These are phyloP conservation scores for Corynascus novoguineensis DNA, from an alignment of 495 filamentous ascomycete genomes.

Conservation along the genomic window DNA sequence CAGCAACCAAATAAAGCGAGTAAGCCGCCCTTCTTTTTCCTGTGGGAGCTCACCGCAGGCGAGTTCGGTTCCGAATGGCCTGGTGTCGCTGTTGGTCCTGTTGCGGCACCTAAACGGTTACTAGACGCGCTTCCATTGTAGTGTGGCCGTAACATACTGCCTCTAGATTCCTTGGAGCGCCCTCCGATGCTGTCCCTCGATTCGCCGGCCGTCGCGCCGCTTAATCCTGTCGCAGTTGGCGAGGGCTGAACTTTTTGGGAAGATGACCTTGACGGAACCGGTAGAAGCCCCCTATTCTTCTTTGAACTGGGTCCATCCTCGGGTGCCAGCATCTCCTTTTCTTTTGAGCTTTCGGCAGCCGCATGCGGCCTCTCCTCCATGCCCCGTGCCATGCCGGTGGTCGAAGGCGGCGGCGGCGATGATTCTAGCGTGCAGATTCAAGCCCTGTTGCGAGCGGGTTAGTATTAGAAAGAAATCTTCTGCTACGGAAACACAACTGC, in stretches of 20 bases:
- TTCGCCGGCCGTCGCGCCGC: slow-evolving; percentile 59
- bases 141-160: slow-evolving; percentile 61
- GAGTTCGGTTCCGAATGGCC: slow-evolving; percentile 43
- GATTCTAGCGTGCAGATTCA: neutral
- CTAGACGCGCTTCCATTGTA: slow-evolving; percentile 63
- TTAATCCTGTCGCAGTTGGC: slow-evolving; percentile 56
- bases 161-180: slow-evolving; percentile 57
- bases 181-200: slow-evolving; percentile 55
- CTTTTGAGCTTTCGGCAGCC: slow-evolving; percentile 41
- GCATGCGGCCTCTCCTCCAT: slow-evolving; percentile 31
- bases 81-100: slow-evolving; percentile 43
- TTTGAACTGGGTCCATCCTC: slow-evolving; percentile 44
- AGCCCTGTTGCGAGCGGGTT: neutral
- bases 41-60: slow-evolving; percentile 41
- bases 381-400: slow-evolving; percentile 36
- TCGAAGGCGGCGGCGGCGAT: neutral
- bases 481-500: neutral
- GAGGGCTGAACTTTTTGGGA: slow-evolving; percentile 61
- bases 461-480: neutral
- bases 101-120: slow-evolving; percentile 42
- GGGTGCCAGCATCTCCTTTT: slow-evolving; percentile 40
- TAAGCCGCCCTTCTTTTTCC: slow-evolving; percentile 59
- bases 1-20: slow-evolving; percentile 78
- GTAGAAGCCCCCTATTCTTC: slow-evolving; percentile 54
- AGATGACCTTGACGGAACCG: slow-evolving; percentile 63